A percentile compares a stretch with the other conserved stretches of the same genome.
phyloP scores from a whole-genome alignment of 1,139 yeast species.

The Wickerhamomyces sp. region DNA sequence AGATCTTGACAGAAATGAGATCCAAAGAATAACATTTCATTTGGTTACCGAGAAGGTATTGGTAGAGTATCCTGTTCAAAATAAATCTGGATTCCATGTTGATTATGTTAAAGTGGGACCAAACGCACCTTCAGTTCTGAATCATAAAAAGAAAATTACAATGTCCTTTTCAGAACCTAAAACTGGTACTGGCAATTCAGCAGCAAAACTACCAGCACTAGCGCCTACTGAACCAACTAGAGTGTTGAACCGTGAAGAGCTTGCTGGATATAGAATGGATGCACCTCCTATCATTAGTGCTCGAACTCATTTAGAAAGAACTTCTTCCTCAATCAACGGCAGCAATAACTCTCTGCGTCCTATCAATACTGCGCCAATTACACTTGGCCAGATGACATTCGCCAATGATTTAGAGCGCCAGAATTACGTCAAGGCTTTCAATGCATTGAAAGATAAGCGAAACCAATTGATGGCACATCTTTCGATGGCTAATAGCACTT shows the following conservation, averaged over 20 bases:
- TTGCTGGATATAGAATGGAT: constrained; percentile 14
- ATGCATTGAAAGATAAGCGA: constrained; percentile 43
- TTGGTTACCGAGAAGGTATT: constrained; percentile 65
- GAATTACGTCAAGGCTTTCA: constrained; percentile 26
- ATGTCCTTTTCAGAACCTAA: constrained; percentile 36
- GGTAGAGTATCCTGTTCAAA: constrained; percentile 68
- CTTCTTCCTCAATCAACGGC: constrained; percentile 17
- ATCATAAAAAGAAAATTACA: constrained; percentile 40
- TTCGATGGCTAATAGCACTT: constrained; percentile 35
- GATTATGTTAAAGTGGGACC: constrained; percentile 66
- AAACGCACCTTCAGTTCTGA: constrained; percentile 42
- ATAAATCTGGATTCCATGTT: constrained; percentile 73
- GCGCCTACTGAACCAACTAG: constrained; percentile 2
- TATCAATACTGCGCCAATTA: constrained; percentile 17
- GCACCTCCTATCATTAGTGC: constrained; percentile 26
- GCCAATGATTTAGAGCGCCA: constrained; percentile 23
- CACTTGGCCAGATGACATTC: constrained; percentile 22
- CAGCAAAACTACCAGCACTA: neutral
- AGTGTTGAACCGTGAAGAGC: constrained; percentile 8
- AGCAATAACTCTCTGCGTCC: constrained; percentile 6
- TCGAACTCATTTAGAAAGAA: constrained; percentile 24
- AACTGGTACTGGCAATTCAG: neutral
- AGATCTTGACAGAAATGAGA: constrained; percentile 55
- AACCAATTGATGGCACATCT: constrained; percentile 40
- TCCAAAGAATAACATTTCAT: constrained; percentile 80